Base-by-base conservation (phyloP, 225 moss, liverwort and hornwort genomes). In the Anthoceros angustus region DNA sequence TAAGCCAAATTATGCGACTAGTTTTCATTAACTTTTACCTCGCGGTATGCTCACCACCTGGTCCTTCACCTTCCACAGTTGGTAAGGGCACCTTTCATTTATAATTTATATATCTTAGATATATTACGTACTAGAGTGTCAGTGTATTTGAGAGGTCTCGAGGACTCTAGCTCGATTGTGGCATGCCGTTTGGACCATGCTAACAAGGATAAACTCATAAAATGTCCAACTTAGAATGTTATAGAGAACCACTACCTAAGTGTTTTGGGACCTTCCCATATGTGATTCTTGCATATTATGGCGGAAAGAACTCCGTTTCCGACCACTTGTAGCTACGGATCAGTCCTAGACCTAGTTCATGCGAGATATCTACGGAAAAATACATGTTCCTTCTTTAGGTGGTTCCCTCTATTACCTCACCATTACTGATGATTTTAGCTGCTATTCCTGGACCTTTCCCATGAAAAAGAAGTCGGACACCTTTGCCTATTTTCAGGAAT, bases 401-500 rank as follows among this genome's bases (percentile, higher is more conserved):
- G n/a, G n/a, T n/a, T n/a, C n/a, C n/a, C n/a, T n/a, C n/a, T n/a
- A n/a, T n/a, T n/a, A n/a, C n/a, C n/a, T n/a, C n/a, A n/a, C n/a
- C 43, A 9, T 45, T 45, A 45, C 43, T 45, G 43, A 45, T 45
- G 43, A 45, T 45, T 45, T 45, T 45, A 45, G 43, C 43, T 14
- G 43, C 43, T 45, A 45, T 14, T 45, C 43, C 43, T 45, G 43
- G 43, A 45, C 43, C 43, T 45, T 45, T 45, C 43, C 43, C 43
- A 45, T 45, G 43, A n/a, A 45, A 45, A 45, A 45, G 43, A 45
- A 45, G 43, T 45, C 43, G 43, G 43, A 45, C 43, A 45, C 43
- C 43, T 45, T 45, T 45, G 43, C 43, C 43, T 45, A 45, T 45
- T 45, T 45, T 45, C 43, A 45, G n/a, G n/a, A n/a, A n/a, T n/a